phyloP scores from a whole-genome alignment of 805 yeast species.

The Aciculoconidium aculeatum region DNA sequence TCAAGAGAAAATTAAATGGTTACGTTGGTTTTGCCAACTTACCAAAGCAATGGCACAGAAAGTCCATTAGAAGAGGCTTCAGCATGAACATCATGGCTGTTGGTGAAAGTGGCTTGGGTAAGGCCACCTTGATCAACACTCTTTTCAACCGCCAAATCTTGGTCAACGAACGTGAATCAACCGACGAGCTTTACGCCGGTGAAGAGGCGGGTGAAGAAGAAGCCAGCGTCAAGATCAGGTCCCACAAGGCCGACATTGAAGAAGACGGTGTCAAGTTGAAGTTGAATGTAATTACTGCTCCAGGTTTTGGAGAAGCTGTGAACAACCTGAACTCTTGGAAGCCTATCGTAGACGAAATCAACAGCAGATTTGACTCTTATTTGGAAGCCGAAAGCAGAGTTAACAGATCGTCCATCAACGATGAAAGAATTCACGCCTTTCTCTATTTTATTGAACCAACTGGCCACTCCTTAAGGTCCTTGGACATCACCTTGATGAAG shows the following conservation, averaged over 20 bases:
- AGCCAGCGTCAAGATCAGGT: conserved; percentile 51
- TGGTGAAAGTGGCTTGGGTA: conserved; percentile 90
- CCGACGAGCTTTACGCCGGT: conserved; percentile 14
- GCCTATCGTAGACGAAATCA: conserved; percentile 87
- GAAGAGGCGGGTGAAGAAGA: conserved; percentile 9
- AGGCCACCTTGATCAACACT: conserved; percentile 86
- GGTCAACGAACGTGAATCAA: conserved; percentile 21
- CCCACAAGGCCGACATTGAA: conserved; percentile 58
- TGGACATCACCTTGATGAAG: conserved; percentile 86
- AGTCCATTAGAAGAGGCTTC: conserved; percentile 76
- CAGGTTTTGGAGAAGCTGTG: conserved; percentile 90
- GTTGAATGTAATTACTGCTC: conserved; percentile 80
- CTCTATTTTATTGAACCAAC: conserved; percentile 95
- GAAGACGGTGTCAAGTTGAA: conserved; percentile 89
- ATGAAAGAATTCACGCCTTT: conserved; percentile 88
- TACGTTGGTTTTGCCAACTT: conserved; percentile 96
- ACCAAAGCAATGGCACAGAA: conserved; percentile 98
- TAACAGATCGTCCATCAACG: conserved; percentile 64
- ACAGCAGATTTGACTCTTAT: conserved; percentile 77
- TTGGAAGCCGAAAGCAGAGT: conserved; percentile 86
- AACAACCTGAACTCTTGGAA: conserved; percentile 72
- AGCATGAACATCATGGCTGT: conserved; percentile 83
- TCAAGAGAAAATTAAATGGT: conserved; percentile 80
- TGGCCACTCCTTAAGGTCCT: conserved; percentile 84
- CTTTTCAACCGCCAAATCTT: conserved; percentile 52